Evolutionary conservation across 164 flowering plant genomes (phyloP).

Genomic region (Tinospora cordifolia): DNA sequence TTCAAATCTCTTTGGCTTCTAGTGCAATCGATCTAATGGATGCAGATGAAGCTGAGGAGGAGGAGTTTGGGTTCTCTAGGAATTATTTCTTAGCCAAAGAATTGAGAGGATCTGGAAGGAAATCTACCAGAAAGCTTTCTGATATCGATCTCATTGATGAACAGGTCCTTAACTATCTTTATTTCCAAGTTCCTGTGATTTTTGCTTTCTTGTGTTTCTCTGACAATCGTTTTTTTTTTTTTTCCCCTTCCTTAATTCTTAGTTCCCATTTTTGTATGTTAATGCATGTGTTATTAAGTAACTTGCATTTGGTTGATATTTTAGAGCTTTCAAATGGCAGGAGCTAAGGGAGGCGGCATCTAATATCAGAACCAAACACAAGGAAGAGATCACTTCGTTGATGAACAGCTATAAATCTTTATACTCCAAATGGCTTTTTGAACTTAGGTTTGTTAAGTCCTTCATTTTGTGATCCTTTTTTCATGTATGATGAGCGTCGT

Average conservation of each 20-base stretch:
- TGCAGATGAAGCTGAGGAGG: conserved; percentile 43
- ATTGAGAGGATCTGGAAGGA: conserved; percentile 57
- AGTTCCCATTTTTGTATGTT: background rate
- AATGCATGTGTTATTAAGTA: background rate
- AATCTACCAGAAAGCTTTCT: conserved; percentile 60
- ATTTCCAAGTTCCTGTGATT: background rate
- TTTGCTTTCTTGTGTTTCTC: background rate
- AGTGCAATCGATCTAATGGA: conserved; percentile 35
- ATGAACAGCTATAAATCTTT: conserved; percentile 43
- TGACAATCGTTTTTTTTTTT: background rate
- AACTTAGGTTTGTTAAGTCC: conserved; percentile 40
- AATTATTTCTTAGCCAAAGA: conserved; percentile 82
- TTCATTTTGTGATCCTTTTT: background rate
- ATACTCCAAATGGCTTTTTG: conserved; percentile 66
- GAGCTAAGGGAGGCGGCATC: conserved; percentile 61
- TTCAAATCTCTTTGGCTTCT: background rate
- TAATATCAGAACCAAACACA: conserved; percentile 57
- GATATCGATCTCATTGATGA: conserved; percentile 76
- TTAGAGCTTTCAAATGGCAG: conserved; percentile 27
- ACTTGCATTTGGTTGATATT: background rate
- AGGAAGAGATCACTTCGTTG: conserved; percentile 51
- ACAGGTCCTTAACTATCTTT: conserved; percentile 39
- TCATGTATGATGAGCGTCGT: background rate
- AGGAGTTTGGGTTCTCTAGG: conserved; percentile 83
- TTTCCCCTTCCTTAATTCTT: too few species aligned